Conservation (phyloP, 495 filamentous ascomycete genomes). For the Hyphodiscus hymeniophilus region DNA sequence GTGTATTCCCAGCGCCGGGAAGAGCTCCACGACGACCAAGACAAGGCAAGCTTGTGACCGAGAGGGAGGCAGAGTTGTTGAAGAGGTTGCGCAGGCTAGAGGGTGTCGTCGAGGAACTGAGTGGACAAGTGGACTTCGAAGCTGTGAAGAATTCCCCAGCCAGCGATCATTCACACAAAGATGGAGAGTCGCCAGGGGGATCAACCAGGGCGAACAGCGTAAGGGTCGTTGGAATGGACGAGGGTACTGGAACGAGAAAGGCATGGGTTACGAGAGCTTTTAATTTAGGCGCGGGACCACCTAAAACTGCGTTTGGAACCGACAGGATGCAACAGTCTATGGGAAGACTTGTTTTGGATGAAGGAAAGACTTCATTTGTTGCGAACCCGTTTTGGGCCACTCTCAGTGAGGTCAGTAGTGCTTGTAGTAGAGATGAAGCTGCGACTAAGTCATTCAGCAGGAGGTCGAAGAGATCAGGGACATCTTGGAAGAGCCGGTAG, state of each 20-base stretch:
- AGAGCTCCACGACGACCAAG: constrained; percentile 66
- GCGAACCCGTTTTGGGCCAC: constrained; percentile 85
- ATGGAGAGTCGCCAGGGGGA: constrained; percentile 20
- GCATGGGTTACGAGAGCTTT: constrained; percentile 20
- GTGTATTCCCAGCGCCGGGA: constrained; percentile 76
- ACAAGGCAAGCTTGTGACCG: constrained; percentile 35
- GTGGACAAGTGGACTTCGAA: constrained; percentile 42
- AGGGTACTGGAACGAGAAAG: constrained; percentile 16
- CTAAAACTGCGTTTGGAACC: constrained; percentile 13
- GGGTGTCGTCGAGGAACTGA: constrained; percentile 67
- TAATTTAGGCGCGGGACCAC: constrained; percentile 20
- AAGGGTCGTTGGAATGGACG: constrained; percentile 19
- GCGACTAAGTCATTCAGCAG: not conserved
- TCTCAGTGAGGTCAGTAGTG: constrained; percentile 29
- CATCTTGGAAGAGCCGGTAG: constrained; percentile 28
- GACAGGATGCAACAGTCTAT: constrained; percentile 52
- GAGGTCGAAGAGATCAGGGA: constrained; percentile 45
- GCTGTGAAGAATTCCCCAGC: constrained; percentile 19
- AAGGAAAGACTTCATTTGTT: constrained; percentile 76
- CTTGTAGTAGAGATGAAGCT: not conserved
- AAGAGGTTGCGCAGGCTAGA: constrained; percentile 72
- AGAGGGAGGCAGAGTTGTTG: constrained; percentile 68
- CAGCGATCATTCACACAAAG: constrained; percentile 23
- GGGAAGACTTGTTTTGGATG: constrained; percentile 75
- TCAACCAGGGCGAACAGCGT: constrained; percentile 6